Evolutionary conservation across 352 stramenopile species (phyloP).

Genomic region (Pelagophyceae sp.): DNA sequence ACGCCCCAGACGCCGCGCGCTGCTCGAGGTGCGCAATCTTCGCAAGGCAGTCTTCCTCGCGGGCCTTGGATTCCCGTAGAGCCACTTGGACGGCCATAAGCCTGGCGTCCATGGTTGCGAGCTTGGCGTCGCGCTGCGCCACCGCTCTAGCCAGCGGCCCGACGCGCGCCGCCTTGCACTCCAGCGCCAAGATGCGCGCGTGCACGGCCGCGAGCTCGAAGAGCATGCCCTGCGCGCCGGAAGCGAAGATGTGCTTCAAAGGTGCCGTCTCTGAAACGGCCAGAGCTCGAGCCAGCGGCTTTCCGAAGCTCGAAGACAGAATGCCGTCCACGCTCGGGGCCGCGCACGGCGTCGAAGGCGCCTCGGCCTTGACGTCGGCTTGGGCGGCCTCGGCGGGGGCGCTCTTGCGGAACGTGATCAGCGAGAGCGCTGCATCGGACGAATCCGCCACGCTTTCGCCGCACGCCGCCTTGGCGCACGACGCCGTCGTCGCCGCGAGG

Average conservation of each 20-base stretch:
- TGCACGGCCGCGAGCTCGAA: slow-evolving; percentile 16
- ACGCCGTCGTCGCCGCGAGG: not conserved
- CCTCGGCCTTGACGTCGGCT: not conserved
- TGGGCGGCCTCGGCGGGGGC: not conserved
- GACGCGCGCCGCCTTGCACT: not conserved
- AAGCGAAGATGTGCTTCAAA: not conserved
- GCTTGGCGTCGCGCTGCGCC: not conserved
- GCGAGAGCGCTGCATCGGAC: not conserved
- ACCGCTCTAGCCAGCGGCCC: slow-evolving; percentile 3
- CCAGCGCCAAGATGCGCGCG: not conserved
- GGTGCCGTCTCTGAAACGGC: too few species aligned
- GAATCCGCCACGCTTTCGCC: not conserved
- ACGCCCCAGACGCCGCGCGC: too few species aligned
- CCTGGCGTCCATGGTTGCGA: not conserved
- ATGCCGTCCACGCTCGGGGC: not conserved
- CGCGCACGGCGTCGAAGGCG: not conserved
- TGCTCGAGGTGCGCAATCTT: not conserved
- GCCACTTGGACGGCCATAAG: not conserved
- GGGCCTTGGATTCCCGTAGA: not conserved
- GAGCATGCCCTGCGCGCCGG: not conserved
- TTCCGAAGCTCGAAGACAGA: not conserved
- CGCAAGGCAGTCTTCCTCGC: not conserved
- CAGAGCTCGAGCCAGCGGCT: too few species aligned
- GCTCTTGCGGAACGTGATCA: not conserved
- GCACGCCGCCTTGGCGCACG: not conserved